Percentiles rank a stretch among this genome's conserved stretches.
Evolutionary conservation across 2,329 filamentous ascomycete species (phyloP).

Genomic region (Sclerotinia borealis): DNA sequence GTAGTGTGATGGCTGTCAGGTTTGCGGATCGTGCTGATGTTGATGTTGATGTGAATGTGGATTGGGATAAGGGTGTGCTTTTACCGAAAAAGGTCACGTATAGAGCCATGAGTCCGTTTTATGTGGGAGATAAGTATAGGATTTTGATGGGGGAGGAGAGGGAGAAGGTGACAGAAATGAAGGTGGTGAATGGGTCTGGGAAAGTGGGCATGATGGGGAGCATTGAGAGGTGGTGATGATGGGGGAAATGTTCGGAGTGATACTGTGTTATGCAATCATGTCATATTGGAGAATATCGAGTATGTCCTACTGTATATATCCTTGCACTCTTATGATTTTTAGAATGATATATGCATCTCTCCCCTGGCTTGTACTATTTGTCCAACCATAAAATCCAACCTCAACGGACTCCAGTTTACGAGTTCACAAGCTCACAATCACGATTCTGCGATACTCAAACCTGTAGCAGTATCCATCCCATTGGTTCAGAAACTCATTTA

Average conservation of each 20-base stretch:
- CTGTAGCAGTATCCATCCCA: not conserved
- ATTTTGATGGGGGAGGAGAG: slow-evolving; percentile 37
- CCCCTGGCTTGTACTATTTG: not conserved
- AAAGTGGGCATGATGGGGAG: slow-evolving; percentile 31
- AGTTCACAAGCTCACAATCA: not conserved
- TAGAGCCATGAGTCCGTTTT: slow-evolving; percentile 43
- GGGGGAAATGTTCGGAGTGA: not conserved
- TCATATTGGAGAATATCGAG: not conserved
- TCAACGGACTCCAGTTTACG: not conserved
- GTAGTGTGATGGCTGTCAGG: slow-evolving; percentile 37
- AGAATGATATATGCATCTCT: not conserved
- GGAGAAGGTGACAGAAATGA: slow-evolving; percentile 24
- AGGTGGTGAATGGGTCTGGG: slow-evolving; percentile 27
- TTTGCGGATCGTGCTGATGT: no score
- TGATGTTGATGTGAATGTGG: no score
- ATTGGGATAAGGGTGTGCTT: no score
- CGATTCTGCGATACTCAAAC: not conserved
- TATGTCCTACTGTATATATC: not conserved
- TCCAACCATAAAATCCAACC: not conserved
- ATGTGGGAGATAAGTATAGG: slow-evolving; percentile 42
- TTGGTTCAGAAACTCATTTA: not conserved
- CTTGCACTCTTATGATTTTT: not conserved
- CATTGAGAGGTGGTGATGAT: slow-evolving; percentile 20
- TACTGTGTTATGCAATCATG: not conserved
- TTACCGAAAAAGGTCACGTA: slow-evolving; percentile 41